phyloP scores from a whole-genome alignment of 2,329 filamentous ascomycete species.

The Ophiostoma himal-ulmi region DNA sequence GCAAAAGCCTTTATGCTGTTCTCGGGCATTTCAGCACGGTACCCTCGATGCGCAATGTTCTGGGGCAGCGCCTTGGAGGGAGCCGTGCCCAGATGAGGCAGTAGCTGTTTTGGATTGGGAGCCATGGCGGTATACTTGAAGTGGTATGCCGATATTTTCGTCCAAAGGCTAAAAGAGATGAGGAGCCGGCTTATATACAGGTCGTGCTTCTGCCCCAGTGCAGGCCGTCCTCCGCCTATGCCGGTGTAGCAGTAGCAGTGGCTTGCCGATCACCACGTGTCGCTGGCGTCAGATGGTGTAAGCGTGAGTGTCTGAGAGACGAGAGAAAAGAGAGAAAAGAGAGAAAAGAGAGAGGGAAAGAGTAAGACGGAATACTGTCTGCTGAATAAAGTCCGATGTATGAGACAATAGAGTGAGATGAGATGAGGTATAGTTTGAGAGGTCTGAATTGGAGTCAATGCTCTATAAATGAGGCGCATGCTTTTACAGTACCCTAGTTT shows the following conservation, averaged over 20 bases:
- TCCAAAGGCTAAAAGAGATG: not conserved
- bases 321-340: too few species aligned
- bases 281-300: not conserved
- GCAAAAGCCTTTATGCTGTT: constrained; percentile 64
- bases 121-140: not conserved
- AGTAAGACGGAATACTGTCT: not conserved
- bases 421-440: not conserved
- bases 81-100: not conserved
- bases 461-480: too few species aligned
- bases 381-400: not conserved
- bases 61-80: constrained; percentile 48
- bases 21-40: constrained; percentile 72
- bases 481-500: too few species aligned
- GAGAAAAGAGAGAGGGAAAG: not conserved
- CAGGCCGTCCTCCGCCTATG: too few species aligned
- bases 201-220: not conserved
- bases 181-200: not conserved
- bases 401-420: too few species aligned
- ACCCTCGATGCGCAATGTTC: constrained; percentile 72
- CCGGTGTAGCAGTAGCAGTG: not conserved
- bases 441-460: not conserved
- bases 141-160: not conserved
- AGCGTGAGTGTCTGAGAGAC: too few species aligned
- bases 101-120: not conserved
- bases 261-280: not conserved